phyloP scores from a whole-genome alignment of 495 filamentous ascomycete genomes.

The Parachaetomium inaequale region DNA sequence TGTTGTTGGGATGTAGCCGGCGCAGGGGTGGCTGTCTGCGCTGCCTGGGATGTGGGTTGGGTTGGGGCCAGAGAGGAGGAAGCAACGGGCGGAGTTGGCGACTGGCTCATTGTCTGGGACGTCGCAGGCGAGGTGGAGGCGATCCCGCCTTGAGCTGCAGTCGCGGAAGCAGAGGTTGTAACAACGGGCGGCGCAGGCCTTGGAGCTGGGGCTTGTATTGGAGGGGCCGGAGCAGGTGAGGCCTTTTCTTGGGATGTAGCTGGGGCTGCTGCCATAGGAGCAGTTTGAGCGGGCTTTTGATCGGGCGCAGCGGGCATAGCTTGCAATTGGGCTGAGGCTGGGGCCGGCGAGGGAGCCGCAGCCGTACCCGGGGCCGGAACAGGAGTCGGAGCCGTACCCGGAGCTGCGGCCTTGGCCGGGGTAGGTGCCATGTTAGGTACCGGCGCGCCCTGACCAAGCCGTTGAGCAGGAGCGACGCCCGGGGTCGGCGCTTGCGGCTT shows the following conservation, averaged over 20 bases:
- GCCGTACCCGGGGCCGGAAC: background rate
- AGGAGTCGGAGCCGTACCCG: background rate
- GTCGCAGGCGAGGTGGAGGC: background rate
- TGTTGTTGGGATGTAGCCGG: background rate
- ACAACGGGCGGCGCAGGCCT: background rate
- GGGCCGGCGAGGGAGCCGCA: background rate
- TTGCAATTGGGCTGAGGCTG: background rate
- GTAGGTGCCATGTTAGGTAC: background rate
- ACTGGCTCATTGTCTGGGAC: background rate
- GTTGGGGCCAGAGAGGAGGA: background rate
- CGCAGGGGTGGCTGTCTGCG: background rate
- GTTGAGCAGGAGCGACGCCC: background rate
- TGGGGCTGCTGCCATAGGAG: background rate
- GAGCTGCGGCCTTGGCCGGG: background rate
- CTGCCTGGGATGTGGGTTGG: background rate
- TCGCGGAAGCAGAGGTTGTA: background rate
- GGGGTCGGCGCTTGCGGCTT: constrained; percentile 1
- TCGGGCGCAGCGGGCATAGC: background rate
- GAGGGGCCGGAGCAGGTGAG: background rate
- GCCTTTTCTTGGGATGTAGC: background rate
- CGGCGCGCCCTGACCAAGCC: background rate
- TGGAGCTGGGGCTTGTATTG: background rate
- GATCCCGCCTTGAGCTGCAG: background rate
- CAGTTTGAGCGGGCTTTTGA: background rate
- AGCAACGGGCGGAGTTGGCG: background rate